Evolutionary conservation across 192 early-diverging fungal species (phyloP).

Genomic region (Rhizoclosmatium sp.): DNA sequence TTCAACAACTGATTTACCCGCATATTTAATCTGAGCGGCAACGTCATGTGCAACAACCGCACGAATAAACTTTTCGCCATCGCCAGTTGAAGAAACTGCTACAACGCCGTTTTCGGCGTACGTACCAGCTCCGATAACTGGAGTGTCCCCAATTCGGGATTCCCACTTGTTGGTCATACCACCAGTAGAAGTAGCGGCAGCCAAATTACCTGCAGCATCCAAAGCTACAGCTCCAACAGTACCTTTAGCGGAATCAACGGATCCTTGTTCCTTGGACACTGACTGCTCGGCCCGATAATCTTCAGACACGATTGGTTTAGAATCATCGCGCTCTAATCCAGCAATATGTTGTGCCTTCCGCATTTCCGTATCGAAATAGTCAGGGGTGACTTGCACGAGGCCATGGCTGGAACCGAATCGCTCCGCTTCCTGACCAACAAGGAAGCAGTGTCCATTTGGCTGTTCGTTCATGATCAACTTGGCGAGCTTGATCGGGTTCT

Average conservation of each 20-base stretch:
- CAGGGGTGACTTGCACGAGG: constrained; percentile 51
- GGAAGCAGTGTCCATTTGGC: constrained; percentile 49
- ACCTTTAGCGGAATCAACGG: constrained; percentile 43
- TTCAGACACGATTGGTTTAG: constrained; percentile 6
- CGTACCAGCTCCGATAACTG: constrained; percentile 55
- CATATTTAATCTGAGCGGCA: constrained; percentile 55
- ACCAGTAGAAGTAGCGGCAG: constrained; percentile 56
- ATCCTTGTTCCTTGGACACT: neutral
- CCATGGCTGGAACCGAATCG: constrained; percentile 43
- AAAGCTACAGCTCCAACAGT: constrained; percentile 59
- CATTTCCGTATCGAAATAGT: constrained; percentile 48
- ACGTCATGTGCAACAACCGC: constrained; percentile 49
- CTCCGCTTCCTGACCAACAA: constrained; percentile 49
- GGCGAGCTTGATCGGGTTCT: constrained; percentile 56
- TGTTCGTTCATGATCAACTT: constrained; percentile 40
- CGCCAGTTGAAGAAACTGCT: constrained; percentile 55
- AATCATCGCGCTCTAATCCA: neutral
- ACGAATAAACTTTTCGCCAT: constrained; percentile 60
- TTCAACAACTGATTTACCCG: constrained; percentile 39
- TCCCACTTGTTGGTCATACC: constrained; percentile 55
- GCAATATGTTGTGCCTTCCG: constrained; percentile 56
- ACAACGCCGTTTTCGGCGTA: constrained; percentile 56
- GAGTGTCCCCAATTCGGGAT: constrained; percentile 57
- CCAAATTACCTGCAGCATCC: constrained; percentile 51
- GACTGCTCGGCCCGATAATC: neutral